Evolutionary conservation across 768 basidiomycete genomes (phyloP).

Genomic region (Chalciporus pseudorubinellus): DNA sequence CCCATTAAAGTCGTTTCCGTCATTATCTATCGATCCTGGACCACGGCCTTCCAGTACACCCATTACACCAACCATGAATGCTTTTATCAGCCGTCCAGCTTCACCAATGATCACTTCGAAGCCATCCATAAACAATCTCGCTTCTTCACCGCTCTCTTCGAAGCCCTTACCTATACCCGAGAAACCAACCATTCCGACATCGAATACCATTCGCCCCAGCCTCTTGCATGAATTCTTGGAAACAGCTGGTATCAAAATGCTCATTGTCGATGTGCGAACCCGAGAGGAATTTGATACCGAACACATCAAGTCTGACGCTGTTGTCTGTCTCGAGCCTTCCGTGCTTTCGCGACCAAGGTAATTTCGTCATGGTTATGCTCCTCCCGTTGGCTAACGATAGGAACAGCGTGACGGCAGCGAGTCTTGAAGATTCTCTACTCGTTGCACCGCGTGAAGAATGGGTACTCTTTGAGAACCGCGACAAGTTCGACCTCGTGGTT

Average conservation of each 20-base stretch:
- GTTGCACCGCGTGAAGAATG: slow-evolving; percentile 69
- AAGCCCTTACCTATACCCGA: slow-evolving; percentile 28
- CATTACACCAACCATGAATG: slow-evolving; percentile 53
- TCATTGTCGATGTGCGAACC: slow-evolving; percentile 82
- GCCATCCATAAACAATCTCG: slow-evolving; percentile 40
- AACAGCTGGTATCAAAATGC: slow-evolving; percentile 48
- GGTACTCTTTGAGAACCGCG: slow-evolving; percentile 76
- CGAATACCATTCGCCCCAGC: slow-evolving; percentile 57
- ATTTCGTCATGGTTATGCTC: slow-evolving; percentile 22
- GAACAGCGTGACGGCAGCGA: slow-evolving; percentile 58
- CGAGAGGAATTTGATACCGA: slow-evolving; percentile 74
- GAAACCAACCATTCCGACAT: slow-evolving; percentile 53
- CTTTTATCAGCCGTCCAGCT: slow-evolving; percentile 60
- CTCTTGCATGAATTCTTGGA: slow-evolving; percentile 59
- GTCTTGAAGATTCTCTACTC: slow-evolving; percentile 72
- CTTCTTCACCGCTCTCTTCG: slow-evolving; percentile 32
- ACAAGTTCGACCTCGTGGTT: slow-evolving; percentile 85
- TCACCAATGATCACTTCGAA: slow-evolving; percentile 51
- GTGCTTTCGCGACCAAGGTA: slow-evolving; percentile 70
- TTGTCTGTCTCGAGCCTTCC: slow-evolving; percentile 84
- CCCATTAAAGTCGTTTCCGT: slow-evolving; percentile 37
- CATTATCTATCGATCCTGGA: slow-evolving; percentile 44
- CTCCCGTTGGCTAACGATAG: slow-evolving; percentile 8
- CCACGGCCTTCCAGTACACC: slow-evolving; percentile 71
- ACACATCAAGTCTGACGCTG: slow-evolving; percentile 63